Percentiles rank a stretch among this genome's conserved stretches.
phyloP scores from a whole-genome alignment of 1,139 yeast genomes.

The Debaryomyces subglobosus region DNA sequence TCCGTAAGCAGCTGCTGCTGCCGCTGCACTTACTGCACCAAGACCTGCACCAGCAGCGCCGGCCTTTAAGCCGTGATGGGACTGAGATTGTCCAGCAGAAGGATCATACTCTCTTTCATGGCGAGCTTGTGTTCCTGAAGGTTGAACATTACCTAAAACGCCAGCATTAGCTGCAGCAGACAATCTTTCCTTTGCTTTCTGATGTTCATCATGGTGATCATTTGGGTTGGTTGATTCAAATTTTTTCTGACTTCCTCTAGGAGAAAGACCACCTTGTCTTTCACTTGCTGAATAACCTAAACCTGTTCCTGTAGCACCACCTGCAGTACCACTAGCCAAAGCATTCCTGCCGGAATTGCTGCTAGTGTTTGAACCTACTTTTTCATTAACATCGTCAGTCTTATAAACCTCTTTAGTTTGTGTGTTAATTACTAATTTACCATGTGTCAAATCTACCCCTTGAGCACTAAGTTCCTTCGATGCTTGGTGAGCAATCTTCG shows the following conservation, averaged over 20 bases:
- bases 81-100: slow-evolving; percentile 6
- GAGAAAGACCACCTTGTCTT: background rate
- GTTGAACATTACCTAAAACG: slow-evolving; percentile 10
- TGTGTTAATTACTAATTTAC: slow-evolving; percentile 40
- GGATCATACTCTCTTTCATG: background rate
- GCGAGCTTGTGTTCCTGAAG: slow-evolving; percentile 13
- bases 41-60: slow-evolving; percentile 14
- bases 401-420: slow-evolving; percentile 35
- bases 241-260: background rate
- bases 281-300: background rate
- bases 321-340: slow-evolving; percentile 7
- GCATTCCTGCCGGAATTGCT: slow-evolving; percentile 4
- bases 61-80: background rate
- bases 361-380: background rate
- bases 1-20: slow-evolving; percentile 15
- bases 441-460: slow-evolving; percentile 41
- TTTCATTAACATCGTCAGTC: slow-evolving; percentile 18
- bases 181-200: slow-evolving; percentile 13
- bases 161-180: slow-evolving; percentile 14
- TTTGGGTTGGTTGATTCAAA: slow-evolving; percentile 2
- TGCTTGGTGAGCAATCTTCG: slow-evolving; percentile 39
- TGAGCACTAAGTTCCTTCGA: slow-evolving; percentile 35
- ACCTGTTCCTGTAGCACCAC: slow-evolving; percentile 9
- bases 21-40: slow-evolving; percentile 14
- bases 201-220: slow-evolving; percentile 6